Percentiles rank a stretch among this genome's conserved stretches.
Conservation (phyloP, 306 rosid genomes). For the Vigna unguiculata region DNA sequence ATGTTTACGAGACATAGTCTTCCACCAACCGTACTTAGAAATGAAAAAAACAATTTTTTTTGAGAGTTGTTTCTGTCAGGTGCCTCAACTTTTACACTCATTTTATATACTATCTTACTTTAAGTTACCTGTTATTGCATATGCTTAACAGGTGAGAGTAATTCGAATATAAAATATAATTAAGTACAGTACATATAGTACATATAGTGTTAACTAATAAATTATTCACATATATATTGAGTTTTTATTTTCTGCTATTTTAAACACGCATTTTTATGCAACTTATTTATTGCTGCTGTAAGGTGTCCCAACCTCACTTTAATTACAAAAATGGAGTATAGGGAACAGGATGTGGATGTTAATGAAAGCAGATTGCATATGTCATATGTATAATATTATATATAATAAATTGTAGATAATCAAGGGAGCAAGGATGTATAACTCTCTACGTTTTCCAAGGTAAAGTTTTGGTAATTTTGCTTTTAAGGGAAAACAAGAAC, state of each 20-base stretch:
- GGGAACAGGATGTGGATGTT: too few relatives aligned
- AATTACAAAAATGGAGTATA: not conserved
- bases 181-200: not conserved
- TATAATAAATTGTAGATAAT: too few relatives aligned
- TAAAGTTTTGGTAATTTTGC: conserved; percentile 42
- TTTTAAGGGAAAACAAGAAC: conserved; percentile 42
- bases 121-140: too few relatives aligned
- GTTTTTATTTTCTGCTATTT: not conserved
- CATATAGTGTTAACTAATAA: too few relatives aligned
- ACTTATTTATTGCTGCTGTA: not conserved
- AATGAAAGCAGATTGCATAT: not conserved
- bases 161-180: not conserved
- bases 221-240: not conserved
- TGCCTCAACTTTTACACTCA: not conserved
- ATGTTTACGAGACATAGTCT: too few relatives aligned
- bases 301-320: not conserved
- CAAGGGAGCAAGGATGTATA: not conserved
- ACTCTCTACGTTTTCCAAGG: conserved; percentile 17
- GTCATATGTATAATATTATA: too few relatives aligned
- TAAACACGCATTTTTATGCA: not conserved
- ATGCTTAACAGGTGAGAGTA: not conserved
- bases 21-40: not conserved
- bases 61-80: not conserved
- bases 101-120: too few relatives aligned
- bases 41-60: not conserved